Evolutionary conservation across 1,284 basidiomycete species (phyloP).

Genomic region (Porogramme epimiltina): DNA sequence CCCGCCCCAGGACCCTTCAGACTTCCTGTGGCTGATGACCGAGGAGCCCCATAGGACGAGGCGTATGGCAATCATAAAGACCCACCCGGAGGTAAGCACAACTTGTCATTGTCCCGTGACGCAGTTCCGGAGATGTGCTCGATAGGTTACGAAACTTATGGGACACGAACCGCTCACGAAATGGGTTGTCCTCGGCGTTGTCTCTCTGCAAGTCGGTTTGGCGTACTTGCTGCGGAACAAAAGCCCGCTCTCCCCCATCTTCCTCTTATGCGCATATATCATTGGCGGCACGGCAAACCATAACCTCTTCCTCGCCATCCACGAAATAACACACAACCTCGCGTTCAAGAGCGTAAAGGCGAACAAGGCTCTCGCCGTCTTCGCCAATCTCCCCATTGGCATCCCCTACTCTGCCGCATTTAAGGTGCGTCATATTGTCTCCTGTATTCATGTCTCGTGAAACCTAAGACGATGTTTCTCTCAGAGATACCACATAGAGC

Average conservation of each 20-base stretch:
- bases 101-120: background rate
- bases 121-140: background rate
- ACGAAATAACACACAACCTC: slow-evolving; percentile 98
- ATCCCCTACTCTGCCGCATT: slow-evolving; percentile 96
- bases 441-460: background rate
- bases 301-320: slow-evolving; percentile 96
- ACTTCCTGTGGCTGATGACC: slow-evolving; percentile 95
- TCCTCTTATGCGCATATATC: slow-evolving; percentile 80
- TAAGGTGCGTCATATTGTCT: slow-evolving; percentile 72
- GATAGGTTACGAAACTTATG: slow-evolving; percentile 91
- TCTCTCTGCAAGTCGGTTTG: slow-evolving; percentile 71
- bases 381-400: slow-evolving; percentile 92
- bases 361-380: slow-evolving; percentile 88
- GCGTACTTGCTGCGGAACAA: slow-evolving; percentile 71
- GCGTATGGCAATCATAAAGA: slow-evolving; percentile 88
- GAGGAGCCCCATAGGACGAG: slow-evolving; percentile 95
- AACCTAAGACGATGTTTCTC: slow-evolving; percentile 4
- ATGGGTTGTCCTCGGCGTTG: slow-evolving; percentile 82
- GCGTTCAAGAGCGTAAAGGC: slow-evolving; percentile 85
- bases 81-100: slow-evolving; percentile 84
- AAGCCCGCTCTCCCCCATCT: slow-evolving; percentile 69
- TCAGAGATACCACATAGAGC: slow-evolving; percentile 90
- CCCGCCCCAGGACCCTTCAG: slow-evolving; percentile 70
- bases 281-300: slow-evolving; percentile 97
- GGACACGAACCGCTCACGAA: slow-evolving; percentile 91